These are phyloP conservation scores for Bryoglossum gracile DNA, from an alignment of 495 filamentous ascomycete species.

Conservation along the genomic window DNA sequence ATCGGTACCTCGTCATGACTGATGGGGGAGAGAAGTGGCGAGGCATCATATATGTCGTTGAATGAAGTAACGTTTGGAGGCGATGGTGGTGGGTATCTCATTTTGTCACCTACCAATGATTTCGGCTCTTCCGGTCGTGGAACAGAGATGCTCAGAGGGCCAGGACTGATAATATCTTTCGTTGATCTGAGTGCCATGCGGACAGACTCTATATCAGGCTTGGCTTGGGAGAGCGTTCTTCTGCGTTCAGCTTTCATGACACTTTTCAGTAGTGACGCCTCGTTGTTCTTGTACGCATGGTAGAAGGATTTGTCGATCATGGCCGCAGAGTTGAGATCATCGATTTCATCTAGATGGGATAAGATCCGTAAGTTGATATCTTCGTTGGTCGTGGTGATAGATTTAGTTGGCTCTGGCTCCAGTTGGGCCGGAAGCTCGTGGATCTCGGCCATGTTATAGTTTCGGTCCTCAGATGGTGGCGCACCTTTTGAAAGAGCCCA, in stretches of 20 bases:
- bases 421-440: conserved; percentile 10
- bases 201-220: background rate
- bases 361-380: conserved; percentile 26
- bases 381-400: conserved; percentile 15
- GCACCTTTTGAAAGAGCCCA: conserved; percentile 29
- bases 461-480: conserved; percentile 9
- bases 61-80: background rate
- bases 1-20: conserved; percentile 4
- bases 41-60: conserved; percentile 16
- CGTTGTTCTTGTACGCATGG: conserved; percentile 27
- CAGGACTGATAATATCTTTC: background rate
- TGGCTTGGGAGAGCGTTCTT: conserved; percentile 10
- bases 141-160: background rate
- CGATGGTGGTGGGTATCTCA: background rate
- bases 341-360: conserved; percentile 21
- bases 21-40: conserved; percentile 8
- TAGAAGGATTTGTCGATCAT: conserved; percentile 28
- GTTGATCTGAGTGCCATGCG: background rate
- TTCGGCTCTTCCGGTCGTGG: conserved; percentile 6
- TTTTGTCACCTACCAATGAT: background rate
- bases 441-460: conserved; percentile 6
- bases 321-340: conserved; percentile 27
- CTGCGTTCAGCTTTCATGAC: conserved; percentile 17
- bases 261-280: conserved; percentile 23
- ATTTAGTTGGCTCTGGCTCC: conserved; percentile 2